Conservation (phyloP, 2,329 filamentous ascomycete species). For the Passalora sequoiae region DNA sequence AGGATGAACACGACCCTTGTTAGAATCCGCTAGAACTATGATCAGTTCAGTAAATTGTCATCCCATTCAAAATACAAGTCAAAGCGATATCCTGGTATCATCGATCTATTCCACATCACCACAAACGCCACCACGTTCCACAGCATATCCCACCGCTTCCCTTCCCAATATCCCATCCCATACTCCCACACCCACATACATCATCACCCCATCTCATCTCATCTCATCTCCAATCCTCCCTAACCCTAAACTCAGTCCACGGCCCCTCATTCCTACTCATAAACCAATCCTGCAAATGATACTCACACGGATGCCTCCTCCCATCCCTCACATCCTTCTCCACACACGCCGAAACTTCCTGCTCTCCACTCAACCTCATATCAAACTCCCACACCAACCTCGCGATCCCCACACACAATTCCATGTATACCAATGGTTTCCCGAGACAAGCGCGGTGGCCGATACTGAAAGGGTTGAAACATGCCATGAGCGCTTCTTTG, state of each 20-base stretch:
- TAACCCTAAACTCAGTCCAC: conserved; percentile 51
- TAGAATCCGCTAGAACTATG: too few relatives aligned
- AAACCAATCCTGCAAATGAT: conserved; percentile 67
- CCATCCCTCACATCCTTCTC: conserved; percentile 51
- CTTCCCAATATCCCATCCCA: too few relatives aligned
- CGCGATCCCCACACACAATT: conserved; percentile 25
- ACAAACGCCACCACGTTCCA: too few relatives aligned
- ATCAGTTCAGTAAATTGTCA: too few relatives aligned
- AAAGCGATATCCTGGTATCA: too few relatives aligned
- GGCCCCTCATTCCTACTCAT: conserved; percentile 68
- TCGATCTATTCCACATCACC: too few relatives aligned
- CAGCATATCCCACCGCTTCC: too few relatives aligned
- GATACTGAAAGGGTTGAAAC: conserved; percentile 70
- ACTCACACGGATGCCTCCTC: conserved; percentile 55
- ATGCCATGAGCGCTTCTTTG: conserved; percentile 44
- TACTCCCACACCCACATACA: too few relatives aligned
- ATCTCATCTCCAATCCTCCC: too few relatives aligned
- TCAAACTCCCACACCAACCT: conserved; percentile 26
- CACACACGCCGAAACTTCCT: conserved; percentile 50
- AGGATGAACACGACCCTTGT: too few relatives aligned
- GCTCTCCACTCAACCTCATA: conserved; percentile 20
- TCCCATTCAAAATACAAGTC: too few relatives aligned
- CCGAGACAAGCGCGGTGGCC: conserved; percentile 68
- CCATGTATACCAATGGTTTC: conserved; percentile 41
- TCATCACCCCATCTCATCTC: too few relatives aligned